These are phyloP conservation scores for Cryphonectria nitschkei DNA, from an alignment of 2,329 filamentous ascomycete species.

Conservation along the genomic window DNA sequence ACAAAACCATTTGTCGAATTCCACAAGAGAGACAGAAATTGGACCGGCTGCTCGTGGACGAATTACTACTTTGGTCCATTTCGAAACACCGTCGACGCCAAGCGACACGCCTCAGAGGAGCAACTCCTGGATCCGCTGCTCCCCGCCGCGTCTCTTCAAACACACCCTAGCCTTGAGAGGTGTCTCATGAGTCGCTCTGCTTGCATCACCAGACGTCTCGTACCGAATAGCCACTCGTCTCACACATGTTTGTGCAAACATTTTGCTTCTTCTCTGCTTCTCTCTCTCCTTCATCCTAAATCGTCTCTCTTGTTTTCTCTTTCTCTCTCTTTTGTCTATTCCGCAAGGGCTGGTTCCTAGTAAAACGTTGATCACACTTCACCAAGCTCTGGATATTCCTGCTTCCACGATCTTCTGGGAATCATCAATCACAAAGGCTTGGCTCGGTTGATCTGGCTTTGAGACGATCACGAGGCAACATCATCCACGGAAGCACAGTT, in stretches of 20 bases:
- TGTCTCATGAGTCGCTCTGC: slow-evolving; percentile 25
- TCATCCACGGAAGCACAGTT: not conserved
- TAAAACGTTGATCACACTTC: not conserved
- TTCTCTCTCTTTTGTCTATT: not conserved
- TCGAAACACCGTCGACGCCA: slow-evolving; percentile 6
- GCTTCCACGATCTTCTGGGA: slow-evolving; percentile 13
- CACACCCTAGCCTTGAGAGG: slow-evolving; percentile 17
- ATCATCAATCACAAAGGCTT: slow-evolving; percentile 21
- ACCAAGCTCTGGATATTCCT: not conserved
- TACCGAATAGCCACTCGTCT: not conserved
- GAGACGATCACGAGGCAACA: slow-evolving; percentile 14
- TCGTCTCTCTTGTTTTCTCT: no score
- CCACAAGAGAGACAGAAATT: not conserved
- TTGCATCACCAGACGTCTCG: slow-evolving; percentile 27
- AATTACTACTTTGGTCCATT: not conserved
- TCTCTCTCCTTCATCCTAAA: not conserved
- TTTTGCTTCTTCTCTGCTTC: not conserved
- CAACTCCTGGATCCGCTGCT: slow-evolving; percentile 3
- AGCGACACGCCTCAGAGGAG: not conserved
- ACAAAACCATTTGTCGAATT: not conserved
- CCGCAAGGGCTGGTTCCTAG: slow-evolving; percentile 4
- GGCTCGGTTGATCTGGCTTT: slow-evolving; percentile 4
- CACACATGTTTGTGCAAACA: not conserved
- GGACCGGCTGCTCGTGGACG: not conserved
- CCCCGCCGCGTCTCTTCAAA: slow-evolving; percentile 14